Evolutionary conservation across 2,329 filamentous ascomycete genomes (phyloP).

Genomic region (Curvularia verruculosa): DNA sequence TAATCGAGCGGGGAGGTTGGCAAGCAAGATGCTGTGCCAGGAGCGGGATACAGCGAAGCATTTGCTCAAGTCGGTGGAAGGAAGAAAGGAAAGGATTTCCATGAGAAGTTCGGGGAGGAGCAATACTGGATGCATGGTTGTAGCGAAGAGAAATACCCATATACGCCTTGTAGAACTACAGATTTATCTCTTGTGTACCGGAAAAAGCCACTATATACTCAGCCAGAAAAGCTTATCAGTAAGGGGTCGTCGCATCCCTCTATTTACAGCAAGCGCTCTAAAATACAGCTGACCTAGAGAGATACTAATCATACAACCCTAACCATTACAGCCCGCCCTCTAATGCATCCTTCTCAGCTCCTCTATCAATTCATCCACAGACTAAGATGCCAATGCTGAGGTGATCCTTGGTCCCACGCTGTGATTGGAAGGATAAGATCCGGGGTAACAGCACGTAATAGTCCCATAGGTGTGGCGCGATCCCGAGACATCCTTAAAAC

Average conservation of each 20-base stretch:
- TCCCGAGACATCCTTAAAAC: neutral
- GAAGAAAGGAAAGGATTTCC: slow-evolving; percentile 17
- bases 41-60: slow-evolving; percentile 12
- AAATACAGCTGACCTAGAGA: neutral
- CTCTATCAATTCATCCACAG: neutral
- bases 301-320: neutral
- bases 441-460: neutral
- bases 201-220: neutral
- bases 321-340: neutral
- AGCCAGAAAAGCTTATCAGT: neutral
- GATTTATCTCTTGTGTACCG: neutral
- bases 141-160: neutral
- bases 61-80: slow-evolving; percentile 1
- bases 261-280: neutral
- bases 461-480: neutral
- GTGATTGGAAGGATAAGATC: neutral
- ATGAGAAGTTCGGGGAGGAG: slow-evolving; percentile 24
- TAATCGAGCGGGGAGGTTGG: slow-evolving; percentile 16
- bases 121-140: slow-evolving; percentile 19
- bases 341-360: neutral
- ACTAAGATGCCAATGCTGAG: neutral
- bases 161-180: neutral
- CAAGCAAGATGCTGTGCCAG: slow-evolving; percentile 11
- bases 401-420: neutral
- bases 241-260: neutral